Evolutionary conservation across 441 rosid species (phyloP).

Genomic region (Aquilaria agallochum): DNA sequence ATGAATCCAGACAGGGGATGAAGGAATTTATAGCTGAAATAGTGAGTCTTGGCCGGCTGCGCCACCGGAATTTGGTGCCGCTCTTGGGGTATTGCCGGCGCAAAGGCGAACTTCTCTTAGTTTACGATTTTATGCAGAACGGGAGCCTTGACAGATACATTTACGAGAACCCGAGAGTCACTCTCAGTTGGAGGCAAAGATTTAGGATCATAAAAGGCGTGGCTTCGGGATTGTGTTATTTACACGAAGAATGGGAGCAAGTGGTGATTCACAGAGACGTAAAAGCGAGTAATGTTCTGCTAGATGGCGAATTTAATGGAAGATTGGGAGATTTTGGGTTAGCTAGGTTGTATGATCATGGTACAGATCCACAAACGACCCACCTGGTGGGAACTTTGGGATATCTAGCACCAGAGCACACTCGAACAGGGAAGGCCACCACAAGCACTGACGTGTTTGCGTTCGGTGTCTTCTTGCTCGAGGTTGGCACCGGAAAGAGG

Average conservation of each 20-base stretch:
- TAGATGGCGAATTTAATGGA: conserved; percentile 35
- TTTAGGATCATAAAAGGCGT: conserved; percentile 35
- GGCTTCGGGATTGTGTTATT: conserved; percentile 35
- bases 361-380: conserved; percentile 37
- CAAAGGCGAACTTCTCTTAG: conserved; percentile 37
- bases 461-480: conserved; percentile 40
- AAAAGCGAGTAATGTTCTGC: conserved; percentile 41
- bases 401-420: conserved; percentile 46
- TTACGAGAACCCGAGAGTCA: conserved; percentile 21
- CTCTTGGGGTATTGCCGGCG: conserved; percentile 44
- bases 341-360: conserved; percentile 42
- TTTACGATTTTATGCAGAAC: conserved; percentile 43
- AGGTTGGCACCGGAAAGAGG: conserved; percentile 36
- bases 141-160: conserved; percentile 43
- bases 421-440: conserved; percentile 46
- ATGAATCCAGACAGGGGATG: conserved; percentile 35
- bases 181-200: conserved; percentile 36
- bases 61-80: conserved; percentile 40
- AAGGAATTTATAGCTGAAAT: conserved; percentile 39
- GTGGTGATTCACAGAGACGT: conserved; percentile 47
- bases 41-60: conserved; percentile 31
- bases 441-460: conserved; percentile 39
- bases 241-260: conserved; percentile 37
- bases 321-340: conserved; percentile 53
- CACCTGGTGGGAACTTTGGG: conserved; percentile 40